Evolutionary conservation across 192 early-diverging fungal species (phyloP), one percentile per base, ranked within the genome.

Genomic region (Coemansia sp.): DNA sequence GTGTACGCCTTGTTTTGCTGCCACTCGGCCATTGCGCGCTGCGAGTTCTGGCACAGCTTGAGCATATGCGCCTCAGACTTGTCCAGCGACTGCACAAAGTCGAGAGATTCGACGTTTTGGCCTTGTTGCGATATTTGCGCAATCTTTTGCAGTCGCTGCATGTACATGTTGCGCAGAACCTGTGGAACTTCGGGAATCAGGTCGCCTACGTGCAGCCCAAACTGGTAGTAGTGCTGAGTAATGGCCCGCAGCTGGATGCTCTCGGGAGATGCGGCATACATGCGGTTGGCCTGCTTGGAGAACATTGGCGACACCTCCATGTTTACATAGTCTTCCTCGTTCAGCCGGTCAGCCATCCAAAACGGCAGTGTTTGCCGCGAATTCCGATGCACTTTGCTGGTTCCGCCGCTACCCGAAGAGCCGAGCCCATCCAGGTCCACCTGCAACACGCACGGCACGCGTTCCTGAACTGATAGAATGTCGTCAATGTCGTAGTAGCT

Each of bases 261-360:
- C 61, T 68, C 74, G 1, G 80, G 71, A 11, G 80, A 82, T 17
- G 80, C 80, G 31, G 70, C 80, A 68, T 73, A 82, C 80, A 82
- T 82, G 64, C 80, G 69, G 61, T 65, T 77, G 38, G 80, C 68
- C 54, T 67, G 80, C 43, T 77, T 76, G 17, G 80, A 71, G 53
- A 82, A 82, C 59, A 77, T 54, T 9, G 70, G 69, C 61, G 80
- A 71, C 3, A 71, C 67, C 21, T 72, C 70, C 80, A 82, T 82
- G 56, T 72, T 70, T 23, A 82, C 64, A 27, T 65, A 72, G 73
- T 77, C 73, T 29, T 82, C 80, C 27, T 76, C 74, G 68, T 82
- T 72, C 50, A 82, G 64, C n/a, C 68, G 65, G 70, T 82, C 80
- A 12, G 74, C 80, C 74, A 82, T 82, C 80, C 80, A 82, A 61